Percentiles rank a stretch among this genome's conserved stretches.
These are phyloP conservation scores for Piper betle DNA, from an alignment of 164 flowering plant genomes.

Conservation along the genomic window DNA sequence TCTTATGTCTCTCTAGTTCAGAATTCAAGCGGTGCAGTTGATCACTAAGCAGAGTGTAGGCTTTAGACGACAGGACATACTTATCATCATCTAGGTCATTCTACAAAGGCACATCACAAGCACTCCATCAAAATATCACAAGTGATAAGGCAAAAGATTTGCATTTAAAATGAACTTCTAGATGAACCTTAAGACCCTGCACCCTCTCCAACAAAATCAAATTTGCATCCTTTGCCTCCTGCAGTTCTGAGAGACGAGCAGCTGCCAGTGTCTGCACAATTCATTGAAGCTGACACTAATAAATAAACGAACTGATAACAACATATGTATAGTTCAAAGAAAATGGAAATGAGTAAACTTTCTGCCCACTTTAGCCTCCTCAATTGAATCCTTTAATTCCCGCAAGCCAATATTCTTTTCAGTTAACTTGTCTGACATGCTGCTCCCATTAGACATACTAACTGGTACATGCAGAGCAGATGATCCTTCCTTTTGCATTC, in stretches of 20 bases:
- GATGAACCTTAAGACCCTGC: conserved; percentile 63
- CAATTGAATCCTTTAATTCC: conserved; percentile 68
- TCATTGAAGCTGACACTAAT: conserved; percentile 1
- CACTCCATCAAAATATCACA: background rate
- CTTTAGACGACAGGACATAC: conserved; percentile 50
- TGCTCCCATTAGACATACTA: conserved; percentile 46
- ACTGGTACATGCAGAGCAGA: conserved; percentile 33
- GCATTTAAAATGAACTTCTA: background rate
- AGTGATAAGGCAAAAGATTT: background rate
- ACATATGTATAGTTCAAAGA: background rate
- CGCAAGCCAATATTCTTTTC: conserved; percentile 45
- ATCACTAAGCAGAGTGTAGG: conserved; percentile 57
- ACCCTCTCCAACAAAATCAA: conserved; percentile 43
- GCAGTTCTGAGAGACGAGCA: conserved; percentile 71
- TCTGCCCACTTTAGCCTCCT: conserved; percentile 64
- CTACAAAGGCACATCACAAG: conserved; percentile 20
- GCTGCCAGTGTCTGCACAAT: conserved; percentile 46
- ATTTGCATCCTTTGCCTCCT: conserved; percentile 65
- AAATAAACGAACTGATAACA: background rate
- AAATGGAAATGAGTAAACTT: background rate
- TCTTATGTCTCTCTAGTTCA: conserved; percentile 59
- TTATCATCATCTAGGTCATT: conserved; percentile 72
- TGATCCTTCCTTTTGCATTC: conserved; percentile 70
- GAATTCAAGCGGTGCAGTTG: conserved; percentile 71
- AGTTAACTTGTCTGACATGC: conserved; percentile 55